phyloP scores from a whole-genome alignment of 2,329 filamentous ascomycete genomes.

The Aspergillus tubingensis region DNA sequence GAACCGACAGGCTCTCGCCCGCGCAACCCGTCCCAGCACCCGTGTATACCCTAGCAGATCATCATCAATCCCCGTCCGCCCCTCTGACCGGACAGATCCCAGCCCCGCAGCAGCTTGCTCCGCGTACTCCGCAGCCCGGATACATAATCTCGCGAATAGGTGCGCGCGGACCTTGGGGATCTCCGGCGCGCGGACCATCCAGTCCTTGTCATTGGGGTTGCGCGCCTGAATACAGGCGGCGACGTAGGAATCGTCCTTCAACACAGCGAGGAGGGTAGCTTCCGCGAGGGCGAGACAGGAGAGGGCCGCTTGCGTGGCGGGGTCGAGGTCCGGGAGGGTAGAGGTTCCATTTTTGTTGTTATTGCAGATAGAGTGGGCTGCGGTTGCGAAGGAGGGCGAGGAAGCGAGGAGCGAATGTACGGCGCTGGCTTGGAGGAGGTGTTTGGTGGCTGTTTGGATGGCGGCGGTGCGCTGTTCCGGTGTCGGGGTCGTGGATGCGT shows the following conservation, averaged over 20 bases:
- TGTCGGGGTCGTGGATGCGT: slow-evolving; percentile 64
- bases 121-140: slow-evolving; percentile 86
- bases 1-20: slow-evolving; percentile 85
- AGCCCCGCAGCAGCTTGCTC: slow-evolving; percentile 65
- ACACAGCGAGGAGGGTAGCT: slow-evolving; percentile 82
- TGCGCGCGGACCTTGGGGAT: slow-evolving; percentile 87
- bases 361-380: slow-evolving; percentile 26
- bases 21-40: slow-evolving; percentile 71
- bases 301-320: slow-evolving; percentile 45
- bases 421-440: slow-evolving; percentile 75
- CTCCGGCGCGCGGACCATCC: slow-evolving; percentile 91
- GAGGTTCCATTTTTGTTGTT: background rate
- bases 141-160: slow-evolving; percentile 81
- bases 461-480: slow-evolving; percentile 69
- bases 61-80: slow-evolving; percentile 54
- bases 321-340: slow-evolving; percentile 49
- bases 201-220: slow-evolving; percentile 82
- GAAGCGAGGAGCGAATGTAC: slow-evolving; percentile 72
- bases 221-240: slow-evolving; percentile 76
- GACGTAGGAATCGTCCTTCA: slow-evolving; percentile 94
- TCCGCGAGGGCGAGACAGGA: slow-evolving; percentile 72
- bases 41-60: slow-evolving; percentile 72
- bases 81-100: slow-evolving; percentile 34
- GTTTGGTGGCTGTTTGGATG: slow-evolving; percentile 73
- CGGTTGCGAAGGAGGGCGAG: slow-evolving; percentile 49